Conservation (phyloP, 331 rosid genomes). For the Pyrus hybrid region DNA sequence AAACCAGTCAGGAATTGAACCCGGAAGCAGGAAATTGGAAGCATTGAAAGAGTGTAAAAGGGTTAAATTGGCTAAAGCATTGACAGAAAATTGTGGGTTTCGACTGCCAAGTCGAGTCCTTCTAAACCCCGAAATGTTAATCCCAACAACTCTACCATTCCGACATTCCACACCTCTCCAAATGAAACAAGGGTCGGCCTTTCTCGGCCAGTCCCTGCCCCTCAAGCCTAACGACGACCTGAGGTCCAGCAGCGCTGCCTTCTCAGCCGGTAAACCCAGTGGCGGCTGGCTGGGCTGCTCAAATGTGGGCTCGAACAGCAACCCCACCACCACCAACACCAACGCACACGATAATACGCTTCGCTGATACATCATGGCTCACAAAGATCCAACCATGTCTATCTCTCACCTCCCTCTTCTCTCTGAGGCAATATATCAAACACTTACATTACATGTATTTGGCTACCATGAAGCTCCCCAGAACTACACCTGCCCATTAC, state of each 20-base stretch:
- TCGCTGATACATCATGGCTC: slow-evolving; percentile 51
- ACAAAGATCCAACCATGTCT: slow-evolving; percentile 41
- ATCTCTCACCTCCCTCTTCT: slow-evolving; percentile 11
- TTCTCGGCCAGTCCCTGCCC: slow-evolving; percentile 80
- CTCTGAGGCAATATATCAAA: slow-evolving; percentile 8
- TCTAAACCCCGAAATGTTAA: slow-evolving; percentile 73
- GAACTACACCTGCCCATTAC: slow-evolving; percentile 24
- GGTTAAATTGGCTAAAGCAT: slow-evolving; percentile 69
- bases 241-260: slow-evolving; percentile 52
- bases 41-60: slow-evolving; percentile 66
- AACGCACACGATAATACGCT: slow-evolving; percentile 30
- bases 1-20: slow-evolving; percentile 69
- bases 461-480: slow-evolving; percentile 24
- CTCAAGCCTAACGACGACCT: slow-evolving; percentile 78
- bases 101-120: slow-evolving; percentile 62
- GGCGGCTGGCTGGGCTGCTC: slow-evolving; percentile 40
- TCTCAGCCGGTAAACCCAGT: slow-evolving; percentile 44
- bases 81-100: slow-evolving; percentile 67
- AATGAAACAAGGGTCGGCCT: slow-evolving; percentile 59
- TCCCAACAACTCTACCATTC: slow-evolving; percentile 69
- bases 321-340: slow-evolving; percentile 24
- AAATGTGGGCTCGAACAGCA: slow-evolving; percentile 51
- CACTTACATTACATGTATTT: not conserved
- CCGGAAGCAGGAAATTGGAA: slow-evolving; percentile 66
- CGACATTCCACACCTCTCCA: slow-evolving; percentile 67